These are phyloP conservation scores for Cicer chorassanicum DNA, from an alignment of 306 rosid species.

Conservation along the genomic window DNA sequence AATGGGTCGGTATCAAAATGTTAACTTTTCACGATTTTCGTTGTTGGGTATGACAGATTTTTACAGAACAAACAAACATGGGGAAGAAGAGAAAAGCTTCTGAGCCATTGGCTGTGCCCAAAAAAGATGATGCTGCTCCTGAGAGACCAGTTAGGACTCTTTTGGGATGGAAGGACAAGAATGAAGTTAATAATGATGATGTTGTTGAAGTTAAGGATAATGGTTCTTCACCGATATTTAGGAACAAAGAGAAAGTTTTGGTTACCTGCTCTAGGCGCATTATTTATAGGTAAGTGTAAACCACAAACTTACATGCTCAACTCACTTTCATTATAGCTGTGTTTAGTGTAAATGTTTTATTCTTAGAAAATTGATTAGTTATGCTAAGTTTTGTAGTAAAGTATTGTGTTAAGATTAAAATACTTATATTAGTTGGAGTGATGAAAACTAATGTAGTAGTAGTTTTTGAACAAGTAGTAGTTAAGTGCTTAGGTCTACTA, in stretches of 20 bases:
- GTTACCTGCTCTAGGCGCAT: conserved; percentile 93
- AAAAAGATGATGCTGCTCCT: conserved; percentile 63
- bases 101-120: conserved; percentile 35
- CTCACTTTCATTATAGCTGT: background rate
- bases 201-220: conserved; percentile 38
- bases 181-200: conserved; percentile 15
- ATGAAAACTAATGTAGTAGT: no score
- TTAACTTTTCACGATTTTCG: no score
- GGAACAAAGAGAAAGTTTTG: conserved; percentile 91
- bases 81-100: conserved; percentile 80
- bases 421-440: no score
- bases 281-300: conserved; percentile 57
- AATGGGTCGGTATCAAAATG: no score
- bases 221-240: conserved; percentile 52
- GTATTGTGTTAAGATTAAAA: no score
- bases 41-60: conserved; percentile 14
- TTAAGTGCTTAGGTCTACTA: no score
- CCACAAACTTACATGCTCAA: background rate
- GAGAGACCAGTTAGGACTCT: conserved; percentile 84
- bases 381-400: no score
- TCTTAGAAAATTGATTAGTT: no score
- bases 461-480: no score
- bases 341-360: background rate
- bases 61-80: conserved; percentile 44
- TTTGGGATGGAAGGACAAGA: conserved; percentile 78